Conservation (phyloP, 1,284 basidiomycete species). For the Erythrobasidium hasegawianum region DNA sequence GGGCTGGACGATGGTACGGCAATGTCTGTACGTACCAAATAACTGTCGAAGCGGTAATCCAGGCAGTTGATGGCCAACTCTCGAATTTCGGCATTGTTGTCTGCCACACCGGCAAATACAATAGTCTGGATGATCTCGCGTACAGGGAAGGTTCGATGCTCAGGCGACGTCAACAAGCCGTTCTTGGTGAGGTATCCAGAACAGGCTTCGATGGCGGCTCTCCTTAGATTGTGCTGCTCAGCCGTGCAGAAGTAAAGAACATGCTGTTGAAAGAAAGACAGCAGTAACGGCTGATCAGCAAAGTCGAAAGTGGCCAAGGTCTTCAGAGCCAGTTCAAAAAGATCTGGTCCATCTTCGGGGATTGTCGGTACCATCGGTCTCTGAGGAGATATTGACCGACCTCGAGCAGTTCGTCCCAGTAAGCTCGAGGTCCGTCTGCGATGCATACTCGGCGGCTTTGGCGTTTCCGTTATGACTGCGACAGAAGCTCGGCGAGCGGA, state of each 20-base stretch:
- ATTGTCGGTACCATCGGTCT: background rate
- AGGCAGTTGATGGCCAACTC: background rate
- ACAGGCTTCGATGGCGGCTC: constrained; percentile 15
- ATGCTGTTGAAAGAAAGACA: constrained; percentile 22
- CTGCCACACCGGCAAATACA: constrained; percentile 7
- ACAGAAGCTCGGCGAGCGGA: constrained; percentile 17
- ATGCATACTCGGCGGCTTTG: constrained; percentile 7
- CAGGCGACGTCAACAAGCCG: background rate
- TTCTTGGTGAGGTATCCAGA: constrained; percentile 1
- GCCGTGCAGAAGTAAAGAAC: background rate
- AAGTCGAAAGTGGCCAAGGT: constrained; percentile 19
- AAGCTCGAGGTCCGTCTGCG: constrained; percentile 15
- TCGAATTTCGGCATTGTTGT: constrained; percentile 7
- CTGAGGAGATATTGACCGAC: constrained; percentile 17
- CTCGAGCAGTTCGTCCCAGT: constrained; percentile 7
- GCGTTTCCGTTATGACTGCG: constrained; percentile 4
- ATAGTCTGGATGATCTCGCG: constrained; percentile 26
- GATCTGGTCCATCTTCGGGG: constrained; percentile 1
- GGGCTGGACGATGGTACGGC: background rate
- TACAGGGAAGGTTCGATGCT: constrained; percentile 1
- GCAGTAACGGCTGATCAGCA: constrained; percentile 18
- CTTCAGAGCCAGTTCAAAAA: background rate
- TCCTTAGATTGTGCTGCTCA: background rate
- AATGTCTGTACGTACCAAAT: constrained; percentile 13
- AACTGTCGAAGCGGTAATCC: constrained; percentile 6